Conservation (phyloP, 331 rosid species). For the Malus hybrid region DNA sequence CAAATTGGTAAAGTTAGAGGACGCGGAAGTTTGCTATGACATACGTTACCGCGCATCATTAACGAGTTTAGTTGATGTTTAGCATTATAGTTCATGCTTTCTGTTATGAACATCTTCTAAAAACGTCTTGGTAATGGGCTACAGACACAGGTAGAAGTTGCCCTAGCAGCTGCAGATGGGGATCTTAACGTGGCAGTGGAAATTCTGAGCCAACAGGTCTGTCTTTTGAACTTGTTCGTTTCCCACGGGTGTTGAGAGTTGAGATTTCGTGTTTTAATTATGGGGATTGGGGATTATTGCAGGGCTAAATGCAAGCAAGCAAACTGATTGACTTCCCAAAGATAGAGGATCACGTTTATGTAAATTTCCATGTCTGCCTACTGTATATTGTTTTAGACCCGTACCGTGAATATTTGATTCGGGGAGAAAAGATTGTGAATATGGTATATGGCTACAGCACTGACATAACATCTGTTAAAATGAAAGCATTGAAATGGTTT, state of each 20-base stretch:
- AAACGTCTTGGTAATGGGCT: slow-evolving; percentile 5
- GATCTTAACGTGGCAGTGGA: slow-evolving; percentile 84
- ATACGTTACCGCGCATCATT: not conserved
- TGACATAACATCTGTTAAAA: not conserved
- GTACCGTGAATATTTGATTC: not conserved
- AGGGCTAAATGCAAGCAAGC: slow-evolving; percentile 13
- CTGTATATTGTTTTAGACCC: not conserved
- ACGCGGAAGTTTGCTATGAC: not conserved
- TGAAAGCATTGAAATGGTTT: not conserved
- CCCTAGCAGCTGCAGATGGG: slow-evolving; percentile 95
- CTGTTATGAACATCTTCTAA: not conserved
- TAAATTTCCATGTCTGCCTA: not conserved
- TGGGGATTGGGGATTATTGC: not conserved
- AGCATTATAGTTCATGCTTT: not conserved
- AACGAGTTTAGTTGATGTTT: not conserved
- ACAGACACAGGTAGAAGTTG: slow-evolving; percentile 98
- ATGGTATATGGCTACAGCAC: not conserved
- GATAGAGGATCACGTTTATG: not conserved
- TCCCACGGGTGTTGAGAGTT: not conserved
- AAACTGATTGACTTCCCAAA: not conserved
- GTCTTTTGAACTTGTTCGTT: not conserved
- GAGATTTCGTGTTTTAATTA: not conserved
- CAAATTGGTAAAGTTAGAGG: not conserved
- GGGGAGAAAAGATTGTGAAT: not conserved
- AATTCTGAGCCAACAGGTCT: slow-evolving; percentile 97